phyloP scores from a whole-genome alignment of 2,329 filamentous ascomycete genomes.

The Fusarium burgessii region DNA sequence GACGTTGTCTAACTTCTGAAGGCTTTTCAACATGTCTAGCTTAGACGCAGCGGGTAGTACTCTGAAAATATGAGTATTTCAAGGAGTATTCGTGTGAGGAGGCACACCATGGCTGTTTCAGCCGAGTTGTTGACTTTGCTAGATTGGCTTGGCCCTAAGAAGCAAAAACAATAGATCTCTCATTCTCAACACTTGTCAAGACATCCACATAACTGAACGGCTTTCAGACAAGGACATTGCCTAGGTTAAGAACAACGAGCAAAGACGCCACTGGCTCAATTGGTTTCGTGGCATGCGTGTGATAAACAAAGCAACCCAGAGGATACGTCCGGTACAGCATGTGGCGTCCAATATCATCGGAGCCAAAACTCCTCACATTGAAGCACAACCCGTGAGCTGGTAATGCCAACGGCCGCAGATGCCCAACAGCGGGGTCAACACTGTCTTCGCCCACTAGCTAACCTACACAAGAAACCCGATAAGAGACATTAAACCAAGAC shows the following conservation, averaged over 20 bases:
- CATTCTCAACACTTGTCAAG: neutral
- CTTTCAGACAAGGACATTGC: neutral
- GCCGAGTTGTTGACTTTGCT: neutral
- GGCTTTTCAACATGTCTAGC: neutral
- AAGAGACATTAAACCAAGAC: constrained; percentile 15
- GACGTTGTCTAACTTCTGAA: constrained; percentile 13
- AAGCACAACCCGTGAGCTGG: neutral
- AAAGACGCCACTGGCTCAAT: neutral
- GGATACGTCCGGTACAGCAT: neutral
- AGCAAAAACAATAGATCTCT: neutral
- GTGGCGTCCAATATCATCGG: neutral
- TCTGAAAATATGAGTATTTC: neutral
- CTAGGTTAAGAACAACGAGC: neutral
- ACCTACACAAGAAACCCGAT: neutral
- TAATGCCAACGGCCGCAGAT: constrained; percentile 20
- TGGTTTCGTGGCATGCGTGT: neutral
- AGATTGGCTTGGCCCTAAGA: neutral
- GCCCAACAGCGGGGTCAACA: constrained; percentile 2
- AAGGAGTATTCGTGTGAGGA: neutral
- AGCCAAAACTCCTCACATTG: neutral
- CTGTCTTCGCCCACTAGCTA: neutral
- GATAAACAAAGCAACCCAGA: constrained; percentile 2
- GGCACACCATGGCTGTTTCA: constrained; percentile 18
- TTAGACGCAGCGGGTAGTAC: neutral
- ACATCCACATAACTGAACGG: neutral